Evolutionary conservation across 805 yeast species (phyloP).

Genomic region (Saturnispora serradocipensis): DNA sequence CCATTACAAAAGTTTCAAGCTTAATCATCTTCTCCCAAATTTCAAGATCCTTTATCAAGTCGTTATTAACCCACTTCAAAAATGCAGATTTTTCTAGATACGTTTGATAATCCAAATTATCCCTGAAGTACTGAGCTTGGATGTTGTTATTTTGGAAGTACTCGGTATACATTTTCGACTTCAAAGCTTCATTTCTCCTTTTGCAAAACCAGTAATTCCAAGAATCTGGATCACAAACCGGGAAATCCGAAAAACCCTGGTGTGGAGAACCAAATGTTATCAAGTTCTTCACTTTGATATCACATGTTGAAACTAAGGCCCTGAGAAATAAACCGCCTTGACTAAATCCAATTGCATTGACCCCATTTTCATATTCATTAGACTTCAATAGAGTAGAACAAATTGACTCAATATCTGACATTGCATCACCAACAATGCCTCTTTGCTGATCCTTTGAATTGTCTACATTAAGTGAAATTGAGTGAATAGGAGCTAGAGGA

Average conservation of each 20-base stretch:
- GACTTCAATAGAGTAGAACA: slow-evolving; percentile 45
- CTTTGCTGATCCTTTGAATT: slow-evolving; percentile 43
- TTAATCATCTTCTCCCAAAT: slow-evolving; percentile 36
- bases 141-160: slow-evolving; percentile 48
- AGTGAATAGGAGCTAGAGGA: slow-evolving; percentile 46
- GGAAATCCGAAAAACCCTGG: slow-evolving; percentile 63
- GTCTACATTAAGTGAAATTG: slow-evolving; percentile 42
- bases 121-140: slow-evolving; percentile 73
- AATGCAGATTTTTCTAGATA: slow-evolving; percentile 51
- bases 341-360: slow-evolving; percentile 70
- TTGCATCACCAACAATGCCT: slow-evolving; percentile 52
- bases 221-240: slow-evolving; percentile 43
- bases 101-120: slow-evolving; percentile 37
- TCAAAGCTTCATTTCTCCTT: slow-evolving; percentile 43
- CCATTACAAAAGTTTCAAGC: slow-evolving; percentile 48
- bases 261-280: slow-evolving; percentile 80
- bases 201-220: slow-evolving; percentile 43
- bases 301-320: slow-evolving; percentile 55
- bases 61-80: slow-evolving; percentile 62
- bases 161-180: slow-evolving; percentile 50
- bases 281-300: slow-evolving; percentile 37
- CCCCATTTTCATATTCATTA: slow-evolving; percentile 31
- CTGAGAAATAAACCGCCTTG: slow-evolving; percentile 82
- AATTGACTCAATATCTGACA: slow-evolving; percentile 42
- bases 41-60: slow-evolving; percentile 26